Evolutionary conservation across 2,329 filamentous ascomycete species (phyloP).

Genomic region (Cladophialophora chaetospira): DNA sequence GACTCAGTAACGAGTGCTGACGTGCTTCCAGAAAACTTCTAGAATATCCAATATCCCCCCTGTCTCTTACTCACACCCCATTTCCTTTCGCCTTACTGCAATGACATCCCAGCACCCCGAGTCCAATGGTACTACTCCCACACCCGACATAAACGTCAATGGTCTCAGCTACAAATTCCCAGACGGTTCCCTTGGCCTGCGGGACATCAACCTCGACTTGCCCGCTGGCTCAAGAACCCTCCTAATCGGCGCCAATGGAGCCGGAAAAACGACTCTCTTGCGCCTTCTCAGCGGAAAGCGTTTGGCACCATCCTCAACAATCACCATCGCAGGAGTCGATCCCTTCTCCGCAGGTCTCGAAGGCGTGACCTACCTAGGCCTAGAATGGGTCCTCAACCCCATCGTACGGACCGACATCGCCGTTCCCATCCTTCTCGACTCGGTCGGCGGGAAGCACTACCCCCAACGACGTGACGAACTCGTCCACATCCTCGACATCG

Average conservation of each 20-base stretch:
- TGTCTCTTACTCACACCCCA: not conserved
- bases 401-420: constrained; percentile 95
- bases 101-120: not conserved
- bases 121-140: not conserved
- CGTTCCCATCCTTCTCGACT: constrained; percentile 79
- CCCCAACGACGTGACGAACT: constrained; percentile 82
- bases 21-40: not conserved
- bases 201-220: constrained; percentile 71
- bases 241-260: constrained; percentile 91
- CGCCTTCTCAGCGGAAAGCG: constrained; percentile 94
- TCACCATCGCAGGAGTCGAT: constrained; percentile 79
- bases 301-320: constrained; percentile 74
- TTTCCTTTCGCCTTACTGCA: not conserved
- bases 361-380: constrained; percentile 93
- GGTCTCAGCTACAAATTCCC: constrained; percentile 86
- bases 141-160: constrained; percentile 69
- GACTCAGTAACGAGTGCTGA: not conserved
- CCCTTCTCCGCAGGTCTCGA: constrained; percentile 89
- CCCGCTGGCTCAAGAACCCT: constrained; percentile 84
- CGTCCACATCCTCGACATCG: constrained; percentile 85
- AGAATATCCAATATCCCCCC: not conserved
- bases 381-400: constrained; percentile 97
- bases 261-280: constrained; percentile 94
- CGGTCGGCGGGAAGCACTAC: constrained; percentile 83
- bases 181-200: constrained; percentile 77